Base-by-base conservation (phyloP, 768 basidiomycete species). In the Collybia nuda region DNA sequence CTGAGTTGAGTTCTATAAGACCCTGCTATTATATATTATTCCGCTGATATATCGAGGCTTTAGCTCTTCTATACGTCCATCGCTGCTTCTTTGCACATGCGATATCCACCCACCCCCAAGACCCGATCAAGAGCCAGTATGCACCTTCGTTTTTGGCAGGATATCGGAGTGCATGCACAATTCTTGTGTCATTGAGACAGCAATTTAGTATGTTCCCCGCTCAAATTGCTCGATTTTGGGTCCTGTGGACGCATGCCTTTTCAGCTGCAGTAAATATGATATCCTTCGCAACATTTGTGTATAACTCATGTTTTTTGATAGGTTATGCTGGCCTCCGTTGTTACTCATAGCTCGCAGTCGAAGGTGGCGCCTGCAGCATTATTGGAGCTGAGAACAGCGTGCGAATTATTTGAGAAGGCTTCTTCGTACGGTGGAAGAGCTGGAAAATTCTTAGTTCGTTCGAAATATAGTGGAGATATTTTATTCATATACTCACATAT, bases 321-420 rank as follows among this genome's bases (percentile, higher is more conserved):
- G 88, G 82, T 90, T 22, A 85, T 91, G 81, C 62, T 90, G 36
- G 80, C 85, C 9, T 86, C 88, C 7, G 80, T 90, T n/a, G 86
- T 87, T 1, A 89, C 85, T 11, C 84, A 85, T 47, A 79, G 81
- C 28, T 76, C 81, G 12, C 73, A 74, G 35, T 86, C 81, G 1
- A 88, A 86, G 61, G 82, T 86, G 17, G 87, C 88, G 0, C 74
- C 80, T 12, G 86, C 85, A 11, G 89, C 90, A 1, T 62, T 91
- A 51, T 59, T 80, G 12, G 86, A 90, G 62, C 67, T 91, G 5
- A 77, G 79, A 36, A 67, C 69, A 32, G 87, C 85, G 0, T 78
- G 78, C 50, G 79, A 84, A 45, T 68, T 91, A 42, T 91, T 88
- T 58, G 77, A 83, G 57, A 67, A 67, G 22, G 87, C 84, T n/a